phyloP scores from a whole-genome alignment of 225 moss, liverwort and hornwort genomes.

The Sphagnum tenellum region DNA sequence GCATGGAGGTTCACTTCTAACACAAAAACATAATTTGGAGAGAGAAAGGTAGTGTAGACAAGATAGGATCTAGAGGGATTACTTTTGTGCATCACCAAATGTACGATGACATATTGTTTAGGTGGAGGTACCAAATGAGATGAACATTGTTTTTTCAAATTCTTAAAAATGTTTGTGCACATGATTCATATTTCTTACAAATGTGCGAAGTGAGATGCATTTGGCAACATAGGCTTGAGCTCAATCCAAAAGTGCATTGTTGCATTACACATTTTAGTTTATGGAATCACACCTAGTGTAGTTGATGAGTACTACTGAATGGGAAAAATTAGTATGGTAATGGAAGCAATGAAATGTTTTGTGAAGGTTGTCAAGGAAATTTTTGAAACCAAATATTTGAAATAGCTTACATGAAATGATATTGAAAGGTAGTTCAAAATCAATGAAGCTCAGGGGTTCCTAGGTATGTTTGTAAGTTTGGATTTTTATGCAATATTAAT shows the following conservation, averaged over 20 bases:
- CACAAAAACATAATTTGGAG: no score
- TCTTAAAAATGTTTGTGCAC: neutral
- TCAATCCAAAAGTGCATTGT: conserved; percentile 2
- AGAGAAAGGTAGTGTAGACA: no score
- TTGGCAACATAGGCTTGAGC: neutral
- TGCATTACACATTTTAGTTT: conserved; percentile 5
- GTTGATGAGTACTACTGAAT: conserved; percentile 5
- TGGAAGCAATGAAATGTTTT: conserved; percentile 1
- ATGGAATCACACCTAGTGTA: neutral
- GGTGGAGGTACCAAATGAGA: no score
- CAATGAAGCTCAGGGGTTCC: neutral
- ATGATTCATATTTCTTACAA: conserved; percentile 10
- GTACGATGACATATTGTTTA: no score
- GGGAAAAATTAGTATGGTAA: neutral
- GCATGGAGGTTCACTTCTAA: no score
- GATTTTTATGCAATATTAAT: neutral
- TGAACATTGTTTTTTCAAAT: no score
- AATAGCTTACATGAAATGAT: neutral
- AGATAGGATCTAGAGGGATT: no score
- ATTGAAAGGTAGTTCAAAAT: neutral
- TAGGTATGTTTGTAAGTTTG: neutral
- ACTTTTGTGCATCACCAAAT: no score
- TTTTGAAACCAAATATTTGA: neutral
- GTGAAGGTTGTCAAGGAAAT: neutral
- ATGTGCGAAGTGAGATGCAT: neutral